Conservation (phyloP, 2,329 filamentous ascomycete species). For the Pseudogymnoascus sp. region DNA sequence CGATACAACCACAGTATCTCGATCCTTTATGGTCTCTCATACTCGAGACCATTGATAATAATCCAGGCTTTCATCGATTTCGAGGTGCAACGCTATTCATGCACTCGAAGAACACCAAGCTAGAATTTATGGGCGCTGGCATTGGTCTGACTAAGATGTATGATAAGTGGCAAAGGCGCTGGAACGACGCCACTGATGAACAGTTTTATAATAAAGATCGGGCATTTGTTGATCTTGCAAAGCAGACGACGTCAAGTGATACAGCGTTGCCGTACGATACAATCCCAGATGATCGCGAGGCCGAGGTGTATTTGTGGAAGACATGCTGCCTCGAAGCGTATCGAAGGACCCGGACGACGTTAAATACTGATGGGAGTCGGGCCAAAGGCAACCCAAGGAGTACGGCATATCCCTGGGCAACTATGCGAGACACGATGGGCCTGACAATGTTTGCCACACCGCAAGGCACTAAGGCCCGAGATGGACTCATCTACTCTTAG, state of each 20-base stretch:
- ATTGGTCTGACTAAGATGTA: background rate
- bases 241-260: background rate
- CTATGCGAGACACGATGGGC: background rate
- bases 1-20: background rate
- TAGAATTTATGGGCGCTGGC: background rate
- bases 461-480: background rate
- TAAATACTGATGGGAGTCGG: background rate
- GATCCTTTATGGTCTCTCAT: background rate
- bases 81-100: background rate
- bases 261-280: background rate
- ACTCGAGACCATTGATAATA: background rate
- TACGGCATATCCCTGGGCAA: background rate
- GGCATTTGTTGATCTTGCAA: background rate
- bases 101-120: background rate
- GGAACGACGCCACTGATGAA: background rate
- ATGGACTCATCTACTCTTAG: background rate
- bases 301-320: background rate
- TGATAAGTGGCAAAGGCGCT: background rate
- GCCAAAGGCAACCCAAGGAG: background rate
- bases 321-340: background rate
- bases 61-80: background rate
- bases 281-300: background rate
- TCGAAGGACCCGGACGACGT: background rate
- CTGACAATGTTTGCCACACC: background rate
- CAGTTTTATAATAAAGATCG: background rate